Evolutionary conservation across 352 stramenopile genomes (phyloP), one percentile per base, ranked within the genome.

Genomic region (Pythium pyrilobum): DNA sequence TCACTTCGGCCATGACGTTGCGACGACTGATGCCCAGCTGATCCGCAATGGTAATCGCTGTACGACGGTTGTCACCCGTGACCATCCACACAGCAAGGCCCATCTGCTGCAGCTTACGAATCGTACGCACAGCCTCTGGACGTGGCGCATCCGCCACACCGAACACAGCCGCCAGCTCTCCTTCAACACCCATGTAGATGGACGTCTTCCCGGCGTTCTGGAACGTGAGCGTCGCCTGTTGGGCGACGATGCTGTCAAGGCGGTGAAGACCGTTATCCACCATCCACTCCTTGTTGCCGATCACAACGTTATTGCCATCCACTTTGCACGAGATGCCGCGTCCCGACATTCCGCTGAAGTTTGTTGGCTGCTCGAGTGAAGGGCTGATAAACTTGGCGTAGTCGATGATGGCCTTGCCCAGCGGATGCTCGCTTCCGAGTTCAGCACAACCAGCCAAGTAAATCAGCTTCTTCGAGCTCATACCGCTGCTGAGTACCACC

Each of bases 61-160:
- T 99, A 23, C 87, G 74, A 20, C 68, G 64, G 70, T 99, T 99
- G 71, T 99, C 97, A 20, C 97, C 97, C n/a, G 97, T 99, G n/a
- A 99, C 72, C 95, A 99, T 99, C 85, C 91, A 98, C 15, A 99
- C 88, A 27, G 98, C 84, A 27, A 99, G 72, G 2, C 89, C 87
- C 72, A 97, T 96, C 32, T 92, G 52, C 51, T 90, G 75, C 32
- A 99, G 77, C 64, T 94, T 91, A 52, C 74, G 85, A 5, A 99
- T 74, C 24, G 94, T 95, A 37, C 81, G 72, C 36, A 87, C 77
- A 8, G 96, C 95, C 59, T 98, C 95, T 2, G 88, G 74, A 29
- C 97, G 97, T 7, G 96, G 77, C 18, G 80, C 79, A 42, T 97
- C 88, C 2, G 75, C 79, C 2, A 97, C 70, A 32, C 80, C 87